These are phyloP conservation scores for Saccharum officinarum DNA, from an alignment of 176 grass and related monocot species.

Conservation along the genomic window DNA sequence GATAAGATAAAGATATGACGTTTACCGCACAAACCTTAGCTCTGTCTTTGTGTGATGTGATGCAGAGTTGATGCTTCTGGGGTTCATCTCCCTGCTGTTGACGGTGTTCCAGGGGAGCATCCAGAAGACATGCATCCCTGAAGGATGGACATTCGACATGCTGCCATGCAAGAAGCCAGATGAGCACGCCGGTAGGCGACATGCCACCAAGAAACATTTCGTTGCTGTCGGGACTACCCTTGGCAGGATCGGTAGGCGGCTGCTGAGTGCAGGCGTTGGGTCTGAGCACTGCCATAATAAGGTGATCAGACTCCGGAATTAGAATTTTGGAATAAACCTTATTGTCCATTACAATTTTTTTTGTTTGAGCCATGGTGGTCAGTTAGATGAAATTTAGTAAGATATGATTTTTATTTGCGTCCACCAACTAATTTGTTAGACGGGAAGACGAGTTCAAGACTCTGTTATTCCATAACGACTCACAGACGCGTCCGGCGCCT, in stretches of 20 bases:
- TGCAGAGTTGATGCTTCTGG: slow-evolving; percentile 94
- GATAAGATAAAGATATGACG: neutral
- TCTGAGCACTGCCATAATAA: slow-evolving; percentile 46
- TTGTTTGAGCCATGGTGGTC: neutral
- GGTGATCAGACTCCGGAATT: slow-evolving; percentile 36
- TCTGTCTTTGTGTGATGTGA: neutral
- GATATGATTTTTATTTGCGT: neutral
- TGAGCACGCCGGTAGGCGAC: neutral
- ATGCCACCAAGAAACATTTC: slow-evolving; percentile 31
- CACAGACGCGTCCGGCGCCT: no score
- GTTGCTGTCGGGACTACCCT: slow-evolving; percentile 10
- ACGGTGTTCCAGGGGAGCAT: slow-evolving; percentile 90
- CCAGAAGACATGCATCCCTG: slow-evolving; percentile 68
- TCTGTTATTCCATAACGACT: no score
- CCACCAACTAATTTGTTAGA: neutral
- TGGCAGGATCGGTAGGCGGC: slow-evolving; percentile 46
- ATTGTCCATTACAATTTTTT: neutral
- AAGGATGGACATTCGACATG: slow-evolving; percentile 65
- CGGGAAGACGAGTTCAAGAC: no score
- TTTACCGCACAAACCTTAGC: neutral
- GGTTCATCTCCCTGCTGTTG: slow-evolving; percentile 90
- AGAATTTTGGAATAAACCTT: neutral
- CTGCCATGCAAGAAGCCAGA: slow-evolving; percentile 59
- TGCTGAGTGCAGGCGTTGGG: slow-evolving; percentile 41
- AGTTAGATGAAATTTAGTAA: neutral